Evolutionary conservation across 192 early-diverging fungal genomes (phyloP), one percentile per base, ranked within the genome.

Genomic region (Entomortierella chlamydospora): DNA sequence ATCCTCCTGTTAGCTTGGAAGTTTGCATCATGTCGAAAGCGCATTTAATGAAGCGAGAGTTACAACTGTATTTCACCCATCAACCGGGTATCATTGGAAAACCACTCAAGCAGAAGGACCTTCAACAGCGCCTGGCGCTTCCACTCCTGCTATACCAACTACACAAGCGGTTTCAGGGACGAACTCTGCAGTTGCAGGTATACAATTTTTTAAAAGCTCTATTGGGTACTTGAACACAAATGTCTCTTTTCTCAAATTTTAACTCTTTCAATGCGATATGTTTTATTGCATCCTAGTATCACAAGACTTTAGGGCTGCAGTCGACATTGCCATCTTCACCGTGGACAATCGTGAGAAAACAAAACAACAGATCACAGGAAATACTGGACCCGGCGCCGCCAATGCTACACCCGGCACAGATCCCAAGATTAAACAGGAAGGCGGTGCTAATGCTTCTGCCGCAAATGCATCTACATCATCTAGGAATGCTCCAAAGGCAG

Each of bases 41-140:
- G 89, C 89, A 1, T 90, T 90, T 59, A 84, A 87, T 45, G 86
- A 85, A 57, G 83, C 86, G 2, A 72, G 86, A 25, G 62, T 74
- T 30, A 78, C 83, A 69, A 84, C 86, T 43, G 86, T 88, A 25
- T 90, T 88, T 52, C 82, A 88, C 57, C 89, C 87, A 0, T 83
- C 87, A 34, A 87, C 84, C 22, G 89, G 89, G 34, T 90, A 90
- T 57, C 81, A 74, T 12, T 90, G 89, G 87, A 86, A 86, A 47
- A 66, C 71, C 0, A 53, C 34, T 49, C 45, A 51, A 13, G 41
- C 45, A 18, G 60, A 62, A 39, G 55, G 29, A 56, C 1, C 65
- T 6, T 20, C 73, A 34, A 17, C 59, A 43, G 33, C 49, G 0
- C 26, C 57, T 52, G 55, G 45, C 4, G 2, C 55, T 2, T 59